These are phyloP conservation scores for Daedaleopsis nitida DNA, from an alignment of 768 basidiomycete genomes.

Conservation along the genomic window DNA sequence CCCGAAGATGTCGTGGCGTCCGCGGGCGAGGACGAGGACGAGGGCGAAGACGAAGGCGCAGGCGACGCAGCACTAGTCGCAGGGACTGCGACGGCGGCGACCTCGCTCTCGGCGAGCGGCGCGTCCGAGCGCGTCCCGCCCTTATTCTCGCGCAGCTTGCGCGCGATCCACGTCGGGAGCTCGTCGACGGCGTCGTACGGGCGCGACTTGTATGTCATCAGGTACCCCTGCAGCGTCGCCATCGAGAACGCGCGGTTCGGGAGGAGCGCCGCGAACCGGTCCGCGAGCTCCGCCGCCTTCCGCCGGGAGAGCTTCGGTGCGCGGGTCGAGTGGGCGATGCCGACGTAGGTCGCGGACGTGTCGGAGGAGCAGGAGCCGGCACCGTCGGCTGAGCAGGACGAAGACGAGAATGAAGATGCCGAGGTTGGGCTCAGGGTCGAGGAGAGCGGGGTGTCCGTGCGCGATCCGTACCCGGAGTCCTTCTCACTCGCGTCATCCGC, in stretches of 20 bases:
- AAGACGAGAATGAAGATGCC: neutral
- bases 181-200: slow-evolving; percentile 54
- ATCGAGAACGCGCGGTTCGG: slow-evolving; percentile 39
- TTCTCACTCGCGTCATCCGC: slow-evolving; percentile 4
- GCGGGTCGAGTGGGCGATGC: slow-evolving; percentile 13
- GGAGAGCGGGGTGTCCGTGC: neutral
- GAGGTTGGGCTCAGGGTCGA: neutral
- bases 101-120: neutral
- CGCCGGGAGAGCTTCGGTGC: slow-evolving; percentile 36
- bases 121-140: neutral
- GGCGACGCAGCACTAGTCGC: neutral
- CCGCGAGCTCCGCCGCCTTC: slow-evolving; percentile 50
- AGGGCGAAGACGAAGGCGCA: too few species aligned
- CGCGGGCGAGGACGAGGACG: too few species aligned
- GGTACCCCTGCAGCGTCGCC: slow-evolving; percentile 55
- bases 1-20: neutral
- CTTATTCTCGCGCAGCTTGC: slow-evolving; percentile 12
- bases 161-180: slow-evolving; percentile 17
- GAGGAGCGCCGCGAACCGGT: slow-evolving; percentile 54
- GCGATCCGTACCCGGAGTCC: slow-evolving; percentile 12
- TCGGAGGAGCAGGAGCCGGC: neutral
- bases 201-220: slow-evolving; percentile 67
- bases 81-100: neutral
- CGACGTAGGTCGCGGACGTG: slow-evolving; percentile 2
- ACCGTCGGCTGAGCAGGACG: neutral